Percentiles rank a stretch among this genome's conserved stretches.
Conservation (phyloP, 2,329 filamentous ascomycete species). For the Alternaria metachromatica region DNA sequence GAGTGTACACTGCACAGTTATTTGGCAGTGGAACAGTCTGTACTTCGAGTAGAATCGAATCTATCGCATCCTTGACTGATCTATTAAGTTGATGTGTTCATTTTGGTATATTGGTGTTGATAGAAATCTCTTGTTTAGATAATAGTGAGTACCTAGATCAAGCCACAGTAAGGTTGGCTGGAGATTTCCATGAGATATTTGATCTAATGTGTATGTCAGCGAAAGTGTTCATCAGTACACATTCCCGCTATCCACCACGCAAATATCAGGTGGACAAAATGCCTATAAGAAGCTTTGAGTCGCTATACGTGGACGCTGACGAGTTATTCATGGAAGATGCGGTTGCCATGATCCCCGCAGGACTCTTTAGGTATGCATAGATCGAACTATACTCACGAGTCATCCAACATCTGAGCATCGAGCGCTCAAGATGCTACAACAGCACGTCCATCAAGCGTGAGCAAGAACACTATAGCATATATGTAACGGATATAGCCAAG, state of each 20-base stretch:
- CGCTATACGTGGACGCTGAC: neutral
- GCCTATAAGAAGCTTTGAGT: rapidly evolving
- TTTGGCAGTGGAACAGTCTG: neutral
- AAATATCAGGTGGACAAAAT: rapidly evolving
- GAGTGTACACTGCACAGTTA: neutral
- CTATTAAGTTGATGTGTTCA: too few species aligned
- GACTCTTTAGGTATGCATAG: neutral
- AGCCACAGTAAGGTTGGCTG: too few species aligned
- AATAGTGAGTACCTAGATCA: too few species aligned
- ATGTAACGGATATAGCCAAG: neutral
- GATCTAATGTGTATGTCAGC: neutral
- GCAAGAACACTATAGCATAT: neutral
- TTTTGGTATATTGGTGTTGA: too few species aligned
- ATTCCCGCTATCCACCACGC: neutral
- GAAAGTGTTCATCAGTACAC: neutral
- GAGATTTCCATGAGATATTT: neutral
- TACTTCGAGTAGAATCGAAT: neutral
- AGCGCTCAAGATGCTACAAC: neutral
- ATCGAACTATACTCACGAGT: neutral
- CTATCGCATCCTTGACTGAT: neutral
- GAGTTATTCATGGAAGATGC: neutral
- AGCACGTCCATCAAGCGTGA: neutral
- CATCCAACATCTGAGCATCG: neutral
- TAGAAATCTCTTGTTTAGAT: too few species aligned
- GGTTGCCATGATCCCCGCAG: neutral